Evolutionary conservation across 2,329 filamentous ascomycete species (phyloP).

Genomic region (Ceratocystis lukuohia): DNA sequence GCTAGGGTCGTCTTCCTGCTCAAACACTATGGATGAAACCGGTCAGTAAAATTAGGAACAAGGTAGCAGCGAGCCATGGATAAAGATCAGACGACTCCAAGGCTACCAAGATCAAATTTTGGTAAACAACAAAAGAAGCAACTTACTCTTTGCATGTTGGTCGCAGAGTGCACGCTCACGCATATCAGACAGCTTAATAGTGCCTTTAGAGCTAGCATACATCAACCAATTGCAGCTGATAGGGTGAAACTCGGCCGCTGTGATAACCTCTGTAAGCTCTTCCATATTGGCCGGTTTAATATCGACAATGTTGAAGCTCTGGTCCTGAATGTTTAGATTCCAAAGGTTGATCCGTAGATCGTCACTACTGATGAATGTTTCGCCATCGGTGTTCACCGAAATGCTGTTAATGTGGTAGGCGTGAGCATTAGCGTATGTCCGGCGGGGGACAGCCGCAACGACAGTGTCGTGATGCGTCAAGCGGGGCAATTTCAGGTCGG

Average conservation of each 20-base stretch:
- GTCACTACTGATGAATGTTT: conserved; percentile 98
- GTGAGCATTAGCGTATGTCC: conserved; percentile 95
- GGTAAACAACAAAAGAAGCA: conserved; percentile 12
- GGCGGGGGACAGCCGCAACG: conserved; percentile 85
- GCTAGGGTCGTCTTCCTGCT: conserved; percentile 94
- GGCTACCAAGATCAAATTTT: background rate
- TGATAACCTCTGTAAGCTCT: conserved; percentile 96
- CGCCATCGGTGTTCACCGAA: conserved; percentile 98
- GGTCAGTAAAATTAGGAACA: background rate
- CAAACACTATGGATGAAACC: conserved; percentile 56
- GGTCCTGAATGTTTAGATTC: conserved; percentile 98
- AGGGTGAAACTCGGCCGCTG: conserved; percentile 93
- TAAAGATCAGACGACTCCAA: background rate
- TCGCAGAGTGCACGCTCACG: conserved; percentile 92
- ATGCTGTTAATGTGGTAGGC: conserved; percentile 99
- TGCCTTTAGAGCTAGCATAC: conserved; percentile 98
- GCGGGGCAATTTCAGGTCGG: conserved; percentile 82
- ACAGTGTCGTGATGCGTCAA: conserved; percentile 98
- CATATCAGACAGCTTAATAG: conserved; percentile 98
- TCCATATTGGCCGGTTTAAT: conserved; percentile 99
- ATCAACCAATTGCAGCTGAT: conserved; percentile 99
- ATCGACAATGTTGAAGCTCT: conserved; percentile 99
- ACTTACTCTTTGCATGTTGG: conserved; percentile 78
- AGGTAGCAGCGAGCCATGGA: background rate
- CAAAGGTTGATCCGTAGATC: conserved; percentile 95